Conservation (phyloP, 768 basidiomycete species). For the Kwoniella shandongensis region DNA sequence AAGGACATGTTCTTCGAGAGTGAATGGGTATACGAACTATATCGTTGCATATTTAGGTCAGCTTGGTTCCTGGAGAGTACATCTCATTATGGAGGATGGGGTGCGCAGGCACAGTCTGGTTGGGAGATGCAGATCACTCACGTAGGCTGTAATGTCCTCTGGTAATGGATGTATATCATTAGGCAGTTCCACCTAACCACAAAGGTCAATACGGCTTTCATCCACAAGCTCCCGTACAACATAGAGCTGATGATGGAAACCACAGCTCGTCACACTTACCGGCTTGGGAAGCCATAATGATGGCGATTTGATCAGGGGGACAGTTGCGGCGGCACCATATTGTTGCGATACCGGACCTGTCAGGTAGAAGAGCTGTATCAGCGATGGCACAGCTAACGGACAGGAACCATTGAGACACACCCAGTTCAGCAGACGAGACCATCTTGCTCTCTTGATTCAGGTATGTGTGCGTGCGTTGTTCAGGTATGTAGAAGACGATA, state of each 20-base stretch:
- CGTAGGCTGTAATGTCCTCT: conserved; percentile 84
- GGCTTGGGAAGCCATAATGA: conserved; percentile 80
- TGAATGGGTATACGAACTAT: conserved; percentile 95
- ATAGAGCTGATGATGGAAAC: background rate
- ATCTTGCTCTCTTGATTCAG: too few species aligned
- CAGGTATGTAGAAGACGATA: too few species aligned
- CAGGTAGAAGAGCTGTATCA: background rate
- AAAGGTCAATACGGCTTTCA: background rate
- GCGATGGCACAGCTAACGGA: too few species aligned
- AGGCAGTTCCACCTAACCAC: conserved; percentile 71
- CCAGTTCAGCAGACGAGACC: background rate
- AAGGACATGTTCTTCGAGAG: conserved; percentile 81
- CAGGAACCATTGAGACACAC: background rate
- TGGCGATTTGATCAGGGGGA: conserved; percentile 89
- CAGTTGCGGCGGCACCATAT: conserved; percentile 70
- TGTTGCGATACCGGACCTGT: conserved; percentile 60
- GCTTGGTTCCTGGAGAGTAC: too few species aligned
- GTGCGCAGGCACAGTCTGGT: conserved; percentile 12
- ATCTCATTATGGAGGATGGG: too few species aligned
- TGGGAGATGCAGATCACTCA: conserved; percentile 52
- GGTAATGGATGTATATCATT: conserved; percentile 93
- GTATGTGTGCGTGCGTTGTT: too few species aligned
- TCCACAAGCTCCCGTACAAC: conserved; percentile 31
- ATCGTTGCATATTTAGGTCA: conserved; percentile 10
- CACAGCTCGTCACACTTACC: conserved; percentile 60